Percentiles rank a stretch among this genome's conserved stretches.
These are phyloP conservation scores for Leishmania amazonensis DNA, from an alignment of 208 protist genomes.

Conservation along the genomic window DNA sequence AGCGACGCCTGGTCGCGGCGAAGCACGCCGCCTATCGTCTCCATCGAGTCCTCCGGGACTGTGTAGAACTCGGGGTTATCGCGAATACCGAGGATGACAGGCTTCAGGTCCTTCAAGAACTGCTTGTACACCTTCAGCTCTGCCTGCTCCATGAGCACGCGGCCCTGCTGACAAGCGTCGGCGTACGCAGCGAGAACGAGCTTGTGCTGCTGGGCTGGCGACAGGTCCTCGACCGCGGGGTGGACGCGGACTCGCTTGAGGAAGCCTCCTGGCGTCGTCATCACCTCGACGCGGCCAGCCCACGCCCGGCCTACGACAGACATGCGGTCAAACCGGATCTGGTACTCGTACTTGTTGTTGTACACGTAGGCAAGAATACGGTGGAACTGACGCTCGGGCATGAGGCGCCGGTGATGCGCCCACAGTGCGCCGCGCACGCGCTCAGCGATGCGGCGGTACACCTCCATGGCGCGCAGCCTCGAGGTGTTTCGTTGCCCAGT, in stretches of 20 bases:
- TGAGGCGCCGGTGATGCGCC: constrained; percentile 91
- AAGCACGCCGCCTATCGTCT: constrained; percentile 80
- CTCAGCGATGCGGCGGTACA: constrained; percentile 90
- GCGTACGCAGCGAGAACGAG: constrained; percentile 87
- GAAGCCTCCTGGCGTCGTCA: constrained; percentile 83
- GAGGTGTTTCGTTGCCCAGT: not conserved
- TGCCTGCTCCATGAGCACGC: constrained; percentile 83
- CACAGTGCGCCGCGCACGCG: constrained; percentile 89
- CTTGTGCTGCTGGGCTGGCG: constrained; percentile 56
- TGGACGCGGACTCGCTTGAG: constrained; percentile 88
- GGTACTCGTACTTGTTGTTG: constrained; percentile 95
- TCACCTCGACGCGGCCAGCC: constrained; percentile 86
- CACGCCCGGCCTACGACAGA: constrained; percentile 80
- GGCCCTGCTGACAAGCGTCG: constrained; percentile 73
- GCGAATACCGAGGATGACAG: constrained; percentile 89
- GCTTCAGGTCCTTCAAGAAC: constrained; percentile 89
- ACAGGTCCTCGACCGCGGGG: constrained; percentile 78
- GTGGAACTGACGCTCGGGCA: constrained; percentile 91
- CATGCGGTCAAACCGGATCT: constrained; percentile 92
- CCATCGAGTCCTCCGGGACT: constrained; percentile 64
- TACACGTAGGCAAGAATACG: constrained; percentile 93
- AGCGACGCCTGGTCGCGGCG: constrained; percentile 6
- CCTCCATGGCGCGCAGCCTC: constrained; percentile 61
- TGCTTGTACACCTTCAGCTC: constrained; percentile 91
- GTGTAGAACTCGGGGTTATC: constrained; percentile 95